Percentiles rank a stretch among this genome's conserved stretches.
Conservation (phyloP, 2,329 filamentous ascomycete genomes). For the Zasmidium angulare region DNA sequence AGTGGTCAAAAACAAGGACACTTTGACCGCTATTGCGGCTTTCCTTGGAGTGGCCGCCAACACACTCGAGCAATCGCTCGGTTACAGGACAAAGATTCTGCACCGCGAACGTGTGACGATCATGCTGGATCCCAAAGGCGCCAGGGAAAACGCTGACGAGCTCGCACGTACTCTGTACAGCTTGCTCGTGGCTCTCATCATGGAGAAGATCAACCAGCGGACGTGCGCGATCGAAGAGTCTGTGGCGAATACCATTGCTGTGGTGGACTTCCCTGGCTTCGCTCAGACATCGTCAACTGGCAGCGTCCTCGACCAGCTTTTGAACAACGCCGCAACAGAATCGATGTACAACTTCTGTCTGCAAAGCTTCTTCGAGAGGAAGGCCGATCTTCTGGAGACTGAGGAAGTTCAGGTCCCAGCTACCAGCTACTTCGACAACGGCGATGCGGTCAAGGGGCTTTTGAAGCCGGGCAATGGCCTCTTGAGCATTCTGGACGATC, state of each 20-base stretch:
- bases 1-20: slow-evolving; percentile 89
- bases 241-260: slow-evolving; percentile 88
- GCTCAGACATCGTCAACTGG: slow-evolving; percentile 78
- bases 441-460: slow-evolving; percentile 86
- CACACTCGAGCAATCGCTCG: slow-evolving; percentile 83
- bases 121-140: slow-evolving; percentile 91
- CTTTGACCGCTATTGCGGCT: slow-evolving; percentile 81
- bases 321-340: slow-evolving; percentile 93
- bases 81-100: slow-evolving; percentile 96
- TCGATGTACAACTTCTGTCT: slow-evolving; percentile 89
- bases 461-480: slow-evolving; percentile 91
- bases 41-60: slow-evolving; percentile 82
- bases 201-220: slow-evolving; percentile 87
- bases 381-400: slow-evolving; percentile 87
- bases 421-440: slow-evolving; percentile 97
- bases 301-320: slow-evolving; percentile 83
- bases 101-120: slow-evolving; percentile 97
- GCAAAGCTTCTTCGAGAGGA: slow-evolving; percentile 93
- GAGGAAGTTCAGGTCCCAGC: slow-evolving; percentile 89
- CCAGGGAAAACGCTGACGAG: slow-evolving; percentile 88
- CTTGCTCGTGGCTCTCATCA: slow-evolving; percentile 87
- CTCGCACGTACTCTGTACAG: slow-evolving; percentile 91
- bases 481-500: slow-evolving; percentile 91
- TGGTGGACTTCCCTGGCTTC: slow-evolving; percentile 96
- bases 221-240: slow-evolving; percentile 84